Base-by-base conservation (phyloP, 2,329 filamentous ascomycete species). In the Emydomyces testavorans region DNA sequence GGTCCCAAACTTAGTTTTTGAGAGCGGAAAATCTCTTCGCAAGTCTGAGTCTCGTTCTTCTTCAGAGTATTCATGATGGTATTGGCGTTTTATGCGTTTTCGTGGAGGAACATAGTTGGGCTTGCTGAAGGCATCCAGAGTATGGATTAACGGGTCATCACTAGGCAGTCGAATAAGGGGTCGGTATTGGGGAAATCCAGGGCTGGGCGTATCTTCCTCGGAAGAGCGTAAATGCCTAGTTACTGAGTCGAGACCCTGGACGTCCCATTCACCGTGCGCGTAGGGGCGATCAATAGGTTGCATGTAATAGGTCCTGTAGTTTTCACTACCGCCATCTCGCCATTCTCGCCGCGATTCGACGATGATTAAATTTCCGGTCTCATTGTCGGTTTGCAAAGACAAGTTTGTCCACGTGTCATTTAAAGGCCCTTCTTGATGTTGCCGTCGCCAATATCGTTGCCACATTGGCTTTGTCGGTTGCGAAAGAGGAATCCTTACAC, bases 401-500 rank as follows among this genome's bases (percentile, higher is more conserved):
- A 89, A 65, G 49, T 79, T 76, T 0, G 77, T 82, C 83, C 83
- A 89, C 2, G 81, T 75, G 55, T 87, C 80, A 54, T 88, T 82
- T 13, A 87, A 78, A 0, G 81, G 76, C 0, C 83, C 83, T 60
- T 88, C 83, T 23, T 67, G 68, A 54, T 85, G 79, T 42, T 82
- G 72, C 13, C 83, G 75, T 6, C 83, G 72, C 75, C 80, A 86
- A 37, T 81, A 71, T 16, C 68, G 65, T 47, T 71, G 70, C n/a
- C 67, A 65, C 52, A 74, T 65, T n/a, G 71, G 54, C 23, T 65
- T 62, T n/a, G 72, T 69, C 2, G 66, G 60, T 26, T 68, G 57
- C 6, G 55, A 50, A 4, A 85, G 66, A 1, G 75, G 75, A 50
- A 86, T 77, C 7, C 80, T 76, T 37, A 79, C 69, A 59, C 78